Evolutionary conservation across 169 alveolate species (phyloP), one percentile per base, ranked within the genome.

Genomic region (Prorocentrum cordatum): DNA sequence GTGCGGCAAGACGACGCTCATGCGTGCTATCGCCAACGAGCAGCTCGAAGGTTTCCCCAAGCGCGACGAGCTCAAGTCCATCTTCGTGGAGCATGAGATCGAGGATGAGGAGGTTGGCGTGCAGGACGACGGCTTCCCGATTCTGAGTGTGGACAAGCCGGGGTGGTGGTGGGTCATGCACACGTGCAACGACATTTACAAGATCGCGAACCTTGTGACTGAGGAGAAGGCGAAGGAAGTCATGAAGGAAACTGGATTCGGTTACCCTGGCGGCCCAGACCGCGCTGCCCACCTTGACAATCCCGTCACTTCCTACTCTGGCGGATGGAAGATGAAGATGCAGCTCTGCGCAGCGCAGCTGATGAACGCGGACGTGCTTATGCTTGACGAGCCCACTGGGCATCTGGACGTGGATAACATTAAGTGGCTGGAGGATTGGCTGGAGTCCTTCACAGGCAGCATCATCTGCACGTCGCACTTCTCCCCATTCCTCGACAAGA

Each of bases 241-340:
- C 45, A 79, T 79, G 89, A 79, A 79, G 75, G 58, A 73, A 62
- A 79, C 45, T 35, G 89, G 89, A 32, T 79, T 79, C 75, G 89
- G 89, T 50, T 79, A 59, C 89, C 89, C 89, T 0, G 89, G 89
- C 9, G 89, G 89, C 47, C 89, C 89, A 3, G 89, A 79, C 47
- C 72, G 89, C 3, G 89, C 89, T 14, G 89, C 89, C 64, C 39
- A 79, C 61, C 42, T 79, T 73, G 89, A 79, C 29, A 71, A 45
- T 39, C 92, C 92, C 0, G 80, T 84, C 72, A 84, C 92, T 24
- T 42, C 84, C 66, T 84, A 84, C 92, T 68, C 84, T 27, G 92
- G 92, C 7, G 92, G 92, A 35, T 84, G 92, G 92, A 84, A 84
- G 92, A 68, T 84, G 84, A 67, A 67, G 84, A 67, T 84, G 92